Evolutionary conservation across 169 alveolate species (phyloP), one percentile per base, ranked within the genome.

Genomic region (Cryptosporidium viatorum): DNA sequence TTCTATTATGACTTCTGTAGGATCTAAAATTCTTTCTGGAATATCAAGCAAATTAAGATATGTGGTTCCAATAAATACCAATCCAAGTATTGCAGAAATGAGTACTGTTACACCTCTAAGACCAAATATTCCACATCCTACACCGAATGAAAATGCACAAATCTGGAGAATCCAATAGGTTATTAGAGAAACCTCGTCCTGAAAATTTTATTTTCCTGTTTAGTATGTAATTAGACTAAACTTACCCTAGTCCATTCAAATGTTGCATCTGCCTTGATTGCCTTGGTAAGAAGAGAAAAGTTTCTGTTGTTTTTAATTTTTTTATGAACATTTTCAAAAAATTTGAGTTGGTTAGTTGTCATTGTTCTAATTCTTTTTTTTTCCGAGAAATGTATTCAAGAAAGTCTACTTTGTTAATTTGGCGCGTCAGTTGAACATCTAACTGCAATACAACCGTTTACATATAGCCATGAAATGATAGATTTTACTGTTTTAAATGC

Each of bases 11-110:
- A 80, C 50, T 62, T 80, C 89, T 23, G 80, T 80, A 8, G 89
- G 89, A n/a, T 80, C 89, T 29, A 80, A 52, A n/a, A 80, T 59
- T 65, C 89, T 80, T 31, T 80, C 89, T 6, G 89, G 89, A 14
- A 80, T 41, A 62, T 80, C 75, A 4, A 80, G 39, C n/a, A 29
- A 41, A 43, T 80, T 80, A 1, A 80, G 58, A 41, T 80, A 80
- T 6, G 48, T 41, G 48, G 41, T 59, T 12, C 89, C 89, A 43
- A 80, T 80, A n/a, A 80, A 80, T 60, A 80, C 59, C 50, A 80
- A 41, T 7, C 60, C 35, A 3, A 80, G 75, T 23, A 80, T 16
- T 43, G 89, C 67, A 14, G 89, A 80, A 62, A 59, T 60, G 62
- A 80, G 59, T 21, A 80, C 75, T 0, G 80, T 51, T 8, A 65